phyloP scores from a whole-genome alignment of 768 basidiomycete species.

The Leccinum broughii region DNA sequence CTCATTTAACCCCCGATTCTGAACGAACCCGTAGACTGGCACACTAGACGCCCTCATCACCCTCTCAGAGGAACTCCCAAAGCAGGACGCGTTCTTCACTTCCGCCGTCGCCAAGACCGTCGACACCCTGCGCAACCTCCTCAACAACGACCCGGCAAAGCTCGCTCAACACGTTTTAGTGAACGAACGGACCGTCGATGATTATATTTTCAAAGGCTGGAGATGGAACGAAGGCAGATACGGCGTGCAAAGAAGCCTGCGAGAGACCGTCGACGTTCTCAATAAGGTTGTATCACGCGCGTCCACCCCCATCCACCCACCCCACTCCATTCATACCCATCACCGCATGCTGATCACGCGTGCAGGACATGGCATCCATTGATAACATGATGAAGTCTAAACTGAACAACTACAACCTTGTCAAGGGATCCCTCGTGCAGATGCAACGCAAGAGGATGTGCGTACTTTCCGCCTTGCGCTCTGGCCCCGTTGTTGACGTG shows the following conservation, averaged over 20 bases:
- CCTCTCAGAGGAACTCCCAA: slow-evolving; percentile 90
- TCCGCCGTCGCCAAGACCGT: slow-evolving; percentile 87
- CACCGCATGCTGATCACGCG: slow-evolving; percentile 27
- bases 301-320: slow-evolving; percentile 9
- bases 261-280: slow-evolving; percentile 82
- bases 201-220: slow-evolving; percentile 81
- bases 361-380: slow-evolving; percentile 86
- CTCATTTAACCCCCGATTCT: slow-evolving; percentile 9
- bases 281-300: slow-evolving; percentile 61
- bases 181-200: slow-evolving; percentile 76
- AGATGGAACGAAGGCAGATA: slow-evolving; percentile 94
- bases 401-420: slow-evolving; percentile 86
- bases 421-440: slow-evolving; percentile 88
- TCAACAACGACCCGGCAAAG: slow-evolving; percentile 83
- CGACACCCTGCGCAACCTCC: slow-evolving; percentile 86
- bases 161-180: slow-evolving; percentile 75
- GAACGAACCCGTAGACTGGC: slow-evolving; percentile 63
- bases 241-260: slow-evolving; percentile 75
- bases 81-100: slow-evolving; percentile 88
- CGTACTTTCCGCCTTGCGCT: slow-evolving; percentile 22
- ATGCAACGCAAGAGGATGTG: slow-evolving; percentile 96
- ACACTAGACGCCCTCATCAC: slow-evolving; percentile 88
- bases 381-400: slow-evolving; percentile 94
- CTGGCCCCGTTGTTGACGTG: slow-evolving; percentile 7
- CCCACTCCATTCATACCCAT: slow-evolving; percentile 18